phyloP scores from a whole-genome alignment of 2,329 filamentous ascomycete species.

The Epichloe baconii region DNA sequence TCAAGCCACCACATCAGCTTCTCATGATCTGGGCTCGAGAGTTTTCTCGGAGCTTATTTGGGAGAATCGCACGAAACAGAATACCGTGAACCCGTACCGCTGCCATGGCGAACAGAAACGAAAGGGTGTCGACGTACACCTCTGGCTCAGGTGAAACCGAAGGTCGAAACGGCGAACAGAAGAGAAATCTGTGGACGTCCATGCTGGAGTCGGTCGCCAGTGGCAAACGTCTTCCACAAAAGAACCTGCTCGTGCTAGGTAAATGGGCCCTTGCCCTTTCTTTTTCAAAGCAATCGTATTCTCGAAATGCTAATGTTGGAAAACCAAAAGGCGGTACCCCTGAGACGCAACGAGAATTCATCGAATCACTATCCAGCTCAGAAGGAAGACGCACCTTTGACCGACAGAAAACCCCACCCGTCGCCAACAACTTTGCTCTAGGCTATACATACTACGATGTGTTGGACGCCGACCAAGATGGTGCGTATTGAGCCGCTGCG shows the following conservation, averaged over 20 bases:
- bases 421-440: constrained; percentile 84
- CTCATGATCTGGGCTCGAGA: neutral
- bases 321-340: constrained; percentile 54
- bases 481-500: constrained; percentile 30
- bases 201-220: constrained; percentile 86
- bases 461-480: constrained; percentile 84
- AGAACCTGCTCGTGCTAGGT: constrained; percentile 81
- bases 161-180: constrained; percentile 52
- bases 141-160: constrained; percentile 41
- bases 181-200: constrained; percentile 87
- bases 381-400: constrained; percentile 41
- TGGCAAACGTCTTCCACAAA: constrained; percentile 80
- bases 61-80: neutral
- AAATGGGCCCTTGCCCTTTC: constrained; percentile 8
- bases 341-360: constrained; percentile 73
- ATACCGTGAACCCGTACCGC: neutral
- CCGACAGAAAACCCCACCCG: constrained; percentile 54
- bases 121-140: constrained; percentile 47
- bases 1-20: neutral
- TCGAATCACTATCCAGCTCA: constrained; percentile 48
- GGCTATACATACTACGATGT: constrained; percentile 96
- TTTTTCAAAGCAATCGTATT: neutral
- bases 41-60: neutral
- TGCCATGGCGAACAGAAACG: constrained; percentile 37
- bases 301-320: constrained; percentile 4